Conservation (phyloP, 768 basidiomycete genomes). For the Lyophyllum atratum region DNA sequence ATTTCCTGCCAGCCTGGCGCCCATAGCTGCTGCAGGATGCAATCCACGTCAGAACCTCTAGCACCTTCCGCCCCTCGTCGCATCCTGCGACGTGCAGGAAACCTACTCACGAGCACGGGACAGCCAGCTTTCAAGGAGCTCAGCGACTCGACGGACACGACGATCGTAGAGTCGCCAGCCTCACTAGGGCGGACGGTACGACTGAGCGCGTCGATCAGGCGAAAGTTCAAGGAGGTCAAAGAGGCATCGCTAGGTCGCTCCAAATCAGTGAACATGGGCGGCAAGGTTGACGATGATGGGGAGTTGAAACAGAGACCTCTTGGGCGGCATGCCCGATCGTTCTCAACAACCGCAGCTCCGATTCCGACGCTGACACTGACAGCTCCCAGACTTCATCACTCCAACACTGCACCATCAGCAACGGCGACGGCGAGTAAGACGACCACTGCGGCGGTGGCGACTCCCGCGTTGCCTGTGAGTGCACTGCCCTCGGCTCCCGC, state of each 20-base stretch:
- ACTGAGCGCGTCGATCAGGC: slow-evolving; percentile 35
- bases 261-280: slow-evolving; percentile 21
- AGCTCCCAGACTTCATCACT: slow-evolving; percentile 6
- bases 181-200: slow-evolving; percentile 6
- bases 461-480: slow-evolving; percentile 9
- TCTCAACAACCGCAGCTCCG: slow-evolving; percentile 7
- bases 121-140: slow-evolving; percentile 26
- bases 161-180: slow-evolving; percentile 2
- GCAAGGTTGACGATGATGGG: not conserved
- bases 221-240: slow-evolving; percentile 34
- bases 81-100: slow-evolving; percentile 35
- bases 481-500: not conserved
- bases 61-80: not conserved
- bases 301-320: not conserved
- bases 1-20: not conserved
- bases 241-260: slow-evolving; percentile 29
- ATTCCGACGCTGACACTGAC: slow-evolving; percentile 13
- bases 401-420: not conserved
- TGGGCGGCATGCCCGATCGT: slow-evolving; percentile 8
- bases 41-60: not conserved
- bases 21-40: not conserved
- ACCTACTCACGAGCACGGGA: slow-evolving; percentile 32
- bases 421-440: slow-evolving; percentile 1
- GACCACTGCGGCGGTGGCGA: slow-evolving; percentile 2
- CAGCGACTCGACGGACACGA: slow-evolving; percentile 9